A percentile compares a stretch with the other conserved stretches of the same genome.
phyloP scores from a whole-genome alignment of 139 green algal genomes.

The Chlamydomonas schloesseri region DNA sequence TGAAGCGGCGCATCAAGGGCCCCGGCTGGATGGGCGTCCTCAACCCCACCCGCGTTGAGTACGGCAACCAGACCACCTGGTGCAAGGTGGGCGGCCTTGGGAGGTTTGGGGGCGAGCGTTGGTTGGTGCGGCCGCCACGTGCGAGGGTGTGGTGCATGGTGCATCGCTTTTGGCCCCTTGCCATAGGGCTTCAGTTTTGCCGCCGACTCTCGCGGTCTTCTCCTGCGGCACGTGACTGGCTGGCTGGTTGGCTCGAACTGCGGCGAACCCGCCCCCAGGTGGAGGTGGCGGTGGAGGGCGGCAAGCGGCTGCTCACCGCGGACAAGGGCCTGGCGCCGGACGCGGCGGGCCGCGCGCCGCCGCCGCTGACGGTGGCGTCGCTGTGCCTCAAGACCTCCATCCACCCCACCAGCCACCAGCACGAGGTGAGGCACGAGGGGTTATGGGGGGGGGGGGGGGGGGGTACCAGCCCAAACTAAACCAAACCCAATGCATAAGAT shows the following conservation, averaged over 20 bases:
- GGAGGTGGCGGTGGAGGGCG: conserved; percentile 78
- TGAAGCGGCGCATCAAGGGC: conserved; percentile 96
- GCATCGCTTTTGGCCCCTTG: too few relatives aligned
- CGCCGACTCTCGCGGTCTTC: too few relatives aligned
- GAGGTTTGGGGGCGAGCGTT: too few relatives aligned
- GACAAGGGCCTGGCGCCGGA: conserved; percentile 23
- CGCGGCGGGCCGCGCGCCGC: conserved; percentile 56
- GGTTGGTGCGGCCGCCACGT: too few relatives aligned
- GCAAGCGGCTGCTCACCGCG: conserved; percentile 73
- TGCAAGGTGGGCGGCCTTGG: conserved; percentile 80
- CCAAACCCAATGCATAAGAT: too few relatives aligned
- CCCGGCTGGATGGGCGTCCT: conserved; percentile 88
- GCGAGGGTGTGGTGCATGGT: too few relatives aligned
- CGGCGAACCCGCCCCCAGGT: too few relatives aligned
- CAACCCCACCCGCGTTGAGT: conserved; percentile 52
- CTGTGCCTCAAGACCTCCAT: conserved; percentile 91
- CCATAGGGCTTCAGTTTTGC: too few relatives aligned
- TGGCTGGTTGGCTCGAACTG: too few relatives aligned
- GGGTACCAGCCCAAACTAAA: too few relatives aligned
- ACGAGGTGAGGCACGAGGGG: conserved; percentile 52
- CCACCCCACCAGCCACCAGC: conserved; percentile 64
- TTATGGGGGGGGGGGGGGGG: not conserved
- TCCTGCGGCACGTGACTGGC: too few relatives aligned
- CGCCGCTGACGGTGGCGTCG: conserved; percentile 88
- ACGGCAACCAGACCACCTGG: conserved; percentile 79